Conservation (phyloP, 495 filamentous ascomycete genomes). For the Aspergillus mulundensis region DNA sequence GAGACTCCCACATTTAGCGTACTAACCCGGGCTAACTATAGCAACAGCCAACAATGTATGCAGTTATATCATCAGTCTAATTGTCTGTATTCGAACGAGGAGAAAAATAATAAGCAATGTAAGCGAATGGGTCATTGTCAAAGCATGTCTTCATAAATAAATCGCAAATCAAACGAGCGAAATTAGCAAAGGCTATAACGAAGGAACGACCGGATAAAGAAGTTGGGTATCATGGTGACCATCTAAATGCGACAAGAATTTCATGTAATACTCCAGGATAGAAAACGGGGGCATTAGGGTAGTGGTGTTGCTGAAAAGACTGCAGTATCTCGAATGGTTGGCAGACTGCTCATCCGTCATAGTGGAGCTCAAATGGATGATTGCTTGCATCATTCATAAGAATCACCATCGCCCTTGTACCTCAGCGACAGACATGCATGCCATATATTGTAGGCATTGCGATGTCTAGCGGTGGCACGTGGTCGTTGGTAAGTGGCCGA, state of each 20-base stretch:
- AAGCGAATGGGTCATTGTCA: neutral
- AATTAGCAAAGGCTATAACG: neutral
- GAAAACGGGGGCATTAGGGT: neutral
- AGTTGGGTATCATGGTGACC: constrained; percentile 21
- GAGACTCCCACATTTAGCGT: neutral
- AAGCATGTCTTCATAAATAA: neutral
- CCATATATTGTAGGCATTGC: too few species aligned
- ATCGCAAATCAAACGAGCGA: neutral
- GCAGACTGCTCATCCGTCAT: neutral
- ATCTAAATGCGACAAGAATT: constrained; percentile 7
- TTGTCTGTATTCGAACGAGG: neutral
- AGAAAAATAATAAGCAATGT: neutral
- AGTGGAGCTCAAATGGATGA: too few species aligned
- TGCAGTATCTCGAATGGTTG: neutral
- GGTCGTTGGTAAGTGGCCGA: too few species aligned
- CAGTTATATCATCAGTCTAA: neutral
- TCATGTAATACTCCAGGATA: constrained; percentile 3
- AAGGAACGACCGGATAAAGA: constrained; percentile 7
- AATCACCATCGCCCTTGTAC: too few species aligned
- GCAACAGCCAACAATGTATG: neutral
- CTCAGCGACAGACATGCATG: too few species aligned
- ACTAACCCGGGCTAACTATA: neutral
- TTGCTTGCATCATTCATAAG: too few species aligned
- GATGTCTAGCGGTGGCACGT: too few species aligned
- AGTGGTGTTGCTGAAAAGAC: neutral